Conservation (phyloP, 768 basidiomycete genomes). For the Suillus subluteus region DNA sequence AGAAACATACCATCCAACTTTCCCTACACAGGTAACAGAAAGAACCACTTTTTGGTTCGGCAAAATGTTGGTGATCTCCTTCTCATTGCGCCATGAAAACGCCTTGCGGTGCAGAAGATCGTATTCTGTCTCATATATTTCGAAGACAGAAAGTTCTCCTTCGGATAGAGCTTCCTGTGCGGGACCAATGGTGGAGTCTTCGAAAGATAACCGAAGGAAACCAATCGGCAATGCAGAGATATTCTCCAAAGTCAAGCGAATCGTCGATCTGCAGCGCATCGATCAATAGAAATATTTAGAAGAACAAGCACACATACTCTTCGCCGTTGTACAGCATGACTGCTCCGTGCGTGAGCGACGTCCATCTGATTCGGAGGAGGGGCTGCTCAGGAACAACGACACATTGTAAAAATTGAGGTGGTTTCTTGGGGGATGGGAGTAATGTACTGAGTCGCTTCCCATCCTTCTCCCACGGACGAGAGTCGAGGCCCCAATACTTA, state of each 20-base stretch:
- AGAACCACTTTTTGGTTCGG: conserved; percentile 76
- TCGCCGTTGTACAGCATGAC: conserved; percentile 97
- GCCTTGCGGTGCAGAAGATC: conserved; percentile 77
- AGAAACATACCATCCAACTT: conserved; percentile 82
- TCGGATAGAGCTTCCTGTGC: conserved; percentile 80
- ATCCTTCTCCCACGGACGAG: conserved; percentile 60
- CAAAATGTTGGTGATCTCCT: conserved; percentile 51
- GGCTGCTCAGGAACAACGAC: conserved; percentile 88
- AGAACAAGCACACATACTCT: conserved; percentile 51
- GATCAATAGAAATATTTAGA: conserved; percentile 12
- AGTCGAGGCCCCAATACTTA: conserved; percentile 77
- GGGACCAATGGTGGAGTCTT: conserved; percentile 84
- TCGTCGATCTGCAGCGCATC: conserved; percentile 60
- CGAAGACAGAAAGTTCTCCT: conserved; percentile 78
- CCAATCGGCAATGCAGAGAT: conserved; percentile 81
- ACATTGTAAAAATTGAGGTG: conserved; percentile 71
- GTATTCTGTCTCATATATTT: conserved; percentile 90
- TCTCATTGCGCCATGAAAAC: conserved; percentile 68
- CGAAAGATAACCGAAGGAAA: conserved; percentile 84
- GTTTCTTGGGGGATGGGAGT: conserved; percentile 28
- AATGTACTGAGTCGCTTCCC: conserved; percentile 43
- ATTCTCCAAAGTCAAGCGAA: conserved; percentile 90
- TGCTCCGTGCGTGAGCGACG: conserved; percentile 90
- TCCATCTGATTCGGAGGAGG: conserved; percentile 80
- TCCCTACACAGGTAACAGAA: conserved; percentile 79